Percentiles rank a stretch among this genome's conserved stretches.
phyloP scores from a whole-genome alignment of 495 filamentous ascomycete species.

The Penicillium atrosanguineum region DNA sequence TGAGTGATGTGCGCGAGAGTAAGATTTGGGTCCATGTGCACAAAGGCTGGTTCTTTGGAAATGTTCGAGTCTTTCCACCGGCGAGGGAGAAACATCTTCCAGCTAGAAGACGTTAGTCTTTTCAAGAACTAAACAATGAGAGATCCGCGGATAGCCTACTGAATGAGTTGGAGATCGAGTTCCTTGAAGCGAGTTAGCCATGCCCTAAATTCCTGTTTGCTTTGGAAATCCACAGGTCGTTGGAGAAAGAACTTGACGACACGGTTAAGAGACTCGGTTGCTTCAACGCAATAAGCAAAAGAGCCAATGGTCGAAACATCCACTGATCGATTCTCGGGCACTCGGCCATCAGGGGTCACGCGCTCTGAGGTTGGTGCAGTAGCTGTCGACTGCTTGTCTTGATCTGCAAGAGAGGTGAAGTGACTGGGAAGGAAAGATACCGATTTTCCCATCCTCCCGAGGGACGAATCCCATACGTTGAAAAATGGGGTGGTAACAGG shows the following conservation, averaged over 20 bases:
- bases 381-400: constrained; percentile 10
- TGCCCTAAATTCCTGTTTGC: constrained; percentile 29
- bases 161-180: constrained; percentile 39
- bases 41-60: constrained; percentile 25
- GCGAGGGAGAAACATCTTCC: constrained; percentile 42
- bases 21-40: neutral
- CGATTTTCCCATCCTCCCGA: constrained; percentile 3
- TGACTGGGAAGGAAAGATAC: constrained; percentile 17
- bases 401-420: constrained; percentile 4
- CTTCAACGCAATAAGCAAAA: constrained; percentile 45
- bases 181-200: constrained; percentile 49
- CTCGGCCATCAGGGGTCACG: constrained; percentile 12
- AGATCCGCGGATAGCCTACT: constrained; percentile 1
- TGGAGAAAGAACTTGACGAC: constrained; percentile 41
- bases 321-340: too few species aligned
- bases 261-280: constrained; percentile 39
- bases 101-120: neutral
- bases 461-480: constrained; percentile 34
- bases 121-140: too few species aligned
- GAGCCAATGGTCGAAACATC: constrained; percentile 28
- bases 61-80: constrained; percentile 39
- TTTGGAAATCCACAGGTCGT: constrained; percentile 30
- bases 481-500: constrained; percentile 33
- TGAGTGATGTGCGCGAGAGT: constrained; percentile 26
- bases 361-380: constrained; percentile 19